Base-by-base conservation (phyloP, 805 yeast genomes). In the Saturnispora mendoncae region DNA sequence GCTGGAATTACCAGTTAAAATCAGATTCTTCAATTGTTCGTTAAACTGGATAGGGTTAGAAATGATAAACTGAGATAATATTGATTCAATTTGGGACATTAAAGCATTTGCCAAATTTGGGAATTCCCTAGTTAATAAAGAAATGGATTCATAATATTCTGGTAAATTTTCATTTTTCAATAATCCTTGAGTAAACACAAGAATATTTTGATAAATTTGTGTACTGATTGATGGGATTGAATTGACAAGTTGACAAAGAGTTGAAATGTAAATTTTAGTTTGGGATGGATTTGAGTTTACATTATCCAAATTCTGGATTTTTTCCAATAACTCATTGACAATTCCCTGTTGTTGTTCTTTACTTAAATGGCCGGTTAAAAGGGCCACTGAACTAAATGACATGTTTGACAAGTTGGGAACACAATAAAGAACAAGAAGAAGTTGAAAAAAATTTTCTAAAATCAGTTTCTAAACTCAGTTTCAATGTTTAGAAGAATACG, bases 41-140 rank as follows among this genome's bases (percentile, higher is more conserved):
- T 46, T 48, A 27, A 55, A 52, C 3, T 39, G 36, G 34, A 49
- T 49, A 13, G 45, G 52, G 23, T 52, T 48, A 1, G 36, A 9
- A 4, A 29, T 15, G 5, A 42, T 32, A 36, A 32, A 54, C 8
- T 10, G 8, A 4, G 30, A 6, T 3, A 51, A 31, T 15, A 45
- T 42, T 23, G 18, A 18, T 4, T 28, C 17, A 4, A 48, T 31
- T 25, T 38, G 44, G 1, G 21, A 27, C 24, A 55, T 39, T 4
- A 54, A 3, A 14, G 33, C 38, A 9, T 29, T 32, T 9, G 52
- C 27, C 36, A 55, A 23, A 58, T 64, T 33, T 40, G 66, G 23
- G 52, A 62, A 41, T 50, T 57, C 45, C 48, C 64, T 20, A 57
- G 71, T 40, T 14, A 52, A 36, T 18, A 49, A 36, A 17, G 50